Conservation (phyloP, 106 monocot genomes). For the Dactylorhiza incarnata region DNA sequence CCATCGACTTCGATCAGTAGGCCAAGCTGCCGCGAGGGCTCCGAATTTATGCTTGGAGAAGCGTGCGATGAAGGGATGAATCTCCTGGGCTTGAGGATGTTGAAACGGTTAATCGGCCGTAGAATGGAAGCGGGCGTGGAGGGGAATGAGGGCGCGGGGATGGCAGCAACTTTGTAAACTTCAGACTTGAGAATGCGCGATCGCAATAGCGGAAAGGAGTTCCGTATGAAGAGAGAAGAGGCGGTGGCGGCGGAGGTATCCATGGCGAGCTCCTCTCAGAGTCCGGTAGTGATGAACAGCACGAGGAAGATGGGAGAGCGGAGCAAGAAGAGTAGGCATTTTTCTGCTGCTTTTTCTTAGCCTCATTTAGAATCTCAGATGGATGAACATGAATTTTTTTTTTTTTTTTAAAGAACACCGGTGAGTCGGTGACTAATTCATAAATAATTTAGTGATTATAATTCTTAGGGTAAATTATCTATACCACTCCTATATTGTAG, state of each 20-base stretch:
- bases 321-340: no score
- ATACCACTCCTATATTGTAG: no score
- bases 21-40: constrained; percentile 22
- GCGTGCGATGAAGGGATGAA: constrained; percentile 6
- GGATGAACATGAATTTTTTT: no score
- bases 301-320: no score
- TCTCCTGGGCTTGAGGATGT: constrained; percentile 4
- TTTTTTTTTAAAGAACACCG: no score
- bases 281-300: neutral
- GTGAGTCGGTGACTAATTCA: no score
- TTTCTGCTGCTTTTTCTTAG: no score
- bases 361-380: no score
- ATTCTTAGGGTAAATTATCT: no score
- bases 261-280: neutral
- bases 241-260: constrained; percentile 3
- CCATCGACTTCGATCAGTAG: constrained; percentile 68
- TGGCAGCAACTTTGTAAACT: constrained; percentile 4
- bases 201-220: constrained; percentile 10
- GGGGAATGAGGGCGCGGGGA: constrained; percentile 6
- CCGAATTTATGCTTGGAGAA: neutral
- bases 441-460: no score
- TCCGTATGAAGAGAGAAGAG: constrained; percentile 10
- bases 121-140: neutral
- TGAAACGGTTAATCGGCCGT: neutral
- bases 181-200: constrained; percentile 4